Evolutionary conservation across 495 filamentous ascomycete species (phyloP).

Genomic region (Endocarpon pusillum): DNA sequence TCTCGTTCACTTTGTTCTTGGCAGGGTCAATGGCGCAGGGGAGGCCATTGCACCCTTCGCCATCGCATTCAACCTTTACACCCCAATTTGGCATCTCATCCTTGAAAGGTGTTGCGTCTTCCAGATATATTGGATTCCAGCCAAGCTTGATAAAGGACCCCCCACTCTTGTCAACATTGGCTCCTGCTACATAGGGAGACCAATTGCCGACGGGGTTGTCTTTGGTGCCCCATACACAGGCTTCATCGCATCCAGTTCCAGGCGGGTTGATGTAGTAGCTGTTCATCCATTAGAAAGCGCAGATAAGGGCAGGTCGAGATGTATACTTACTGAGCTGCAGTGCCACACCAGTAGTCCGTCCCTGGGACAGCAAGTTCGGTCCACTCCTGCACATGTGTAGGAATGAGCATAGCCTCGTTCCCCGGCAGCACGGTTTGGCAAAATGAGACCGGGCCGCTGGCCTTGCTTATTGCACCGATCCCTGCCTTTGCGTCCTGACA

Average conservation of each 20-base stretch:
- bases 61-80: conserved; percentile 50
- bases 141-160: conserved; percentile 60
- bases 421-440: conserved; percentile 75
- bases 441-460: conserved; percentile 44
- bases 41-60: conserved; percentile 51
- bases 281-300: conserved; percentile 6
- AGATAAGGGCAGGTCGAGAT: not conserved
- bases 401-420: conserved; percentile 81
- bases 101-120: conserved; percentile 36
- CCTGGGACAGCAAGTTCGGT: conserved; percentile 54
- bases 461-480: conserved; percentile 46
- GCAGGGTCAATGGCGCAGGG: conserved; percentile 60
- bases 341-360: conserved; percentile 50
- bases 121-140: conserved; percentile 64
- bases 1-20: conserved; percentile 41
- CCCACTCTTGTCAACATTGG: conserved; percentile 47
- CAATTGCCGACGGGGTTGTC: conserved; percentile 58
- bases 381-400: conserved; percentile 39
- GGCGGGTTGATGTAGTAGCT: conserved; percentile 72
- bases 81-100: conserved; percentile 46
- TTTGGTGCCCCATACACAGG: conserved; percentile 54
- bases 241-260: conserved; percentile 38
- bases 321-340: conserved; percentile 50
- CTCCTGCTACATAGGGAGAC: conserved; percentile 63
- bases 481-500: conserved; percentile 55